Percentiles rank a stretch among this genome's conserved stretches.
These are phyloP conservation scores for Pholiota microspora DNA, from an alignment of 768 basidiomycete genomes.

Conservation along the genomic window DNA sequence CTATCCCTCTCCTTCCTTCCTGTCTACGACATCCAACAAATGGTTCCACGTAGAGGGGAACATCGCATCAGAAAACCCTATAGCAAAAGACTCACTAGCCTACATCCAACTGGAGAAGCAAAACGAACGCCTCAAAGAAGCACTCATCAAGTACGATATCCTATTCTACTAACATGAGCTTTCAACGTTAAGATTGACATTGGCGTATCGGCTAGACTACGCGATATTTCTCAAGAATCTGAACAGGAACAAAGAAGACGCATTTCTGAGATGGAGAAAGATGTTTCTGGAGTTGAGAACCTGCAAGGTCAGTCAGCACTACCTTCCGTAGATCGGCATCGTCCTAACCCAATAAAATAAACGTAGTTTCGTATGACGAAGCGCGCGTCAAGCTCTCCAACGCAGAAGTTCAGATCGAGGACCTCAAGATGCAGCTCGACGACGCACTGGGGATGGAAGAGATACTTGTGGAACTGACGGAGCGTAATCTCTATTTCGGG, in stretches of 20 bases:
- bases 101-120: conserved; percentile 94
- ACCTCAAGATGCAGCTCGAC: conserved; percentile 91
- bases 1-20: conserved; percentile 16
- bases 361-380: conserved; percentile 73
- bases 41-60: conserved; percentile 15
- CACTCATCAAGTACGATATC: conserved; percentile 67
- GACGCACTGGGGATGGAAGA: conserved; percentile 96
- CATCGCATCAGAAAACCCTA: conserved; percentile 26
- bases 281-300: conserved; percentile 74
- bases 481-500: conserved; percentile 87
- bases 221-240: conserved; percentile 85
- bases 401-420: conserved; percentile 90
- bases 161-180: not conserved
- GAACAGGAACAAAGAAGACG: conserved; percentile 81
- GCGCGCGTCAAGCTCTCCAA: conserved; percentile 78
- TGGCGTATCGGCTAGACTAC: conserved; percentile 47
- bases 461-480: conserved; percentile 92
- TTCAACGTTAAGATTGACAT: not conserved
- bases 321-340: not conserved
- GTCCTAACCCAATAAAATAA: not conserved
- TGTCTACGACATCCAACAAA: not conserved
- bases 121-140: conserved; percentile 94
- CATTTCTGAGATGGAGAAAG: conserved; percentile 88
- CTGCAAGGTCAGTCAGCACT: conserved; percentile 46
- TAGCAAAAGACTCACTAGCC: conserved; percentile 56